Conservation (phyloP, 768 basidiomycete species). For the Amanita subjunquillea region DNA sequence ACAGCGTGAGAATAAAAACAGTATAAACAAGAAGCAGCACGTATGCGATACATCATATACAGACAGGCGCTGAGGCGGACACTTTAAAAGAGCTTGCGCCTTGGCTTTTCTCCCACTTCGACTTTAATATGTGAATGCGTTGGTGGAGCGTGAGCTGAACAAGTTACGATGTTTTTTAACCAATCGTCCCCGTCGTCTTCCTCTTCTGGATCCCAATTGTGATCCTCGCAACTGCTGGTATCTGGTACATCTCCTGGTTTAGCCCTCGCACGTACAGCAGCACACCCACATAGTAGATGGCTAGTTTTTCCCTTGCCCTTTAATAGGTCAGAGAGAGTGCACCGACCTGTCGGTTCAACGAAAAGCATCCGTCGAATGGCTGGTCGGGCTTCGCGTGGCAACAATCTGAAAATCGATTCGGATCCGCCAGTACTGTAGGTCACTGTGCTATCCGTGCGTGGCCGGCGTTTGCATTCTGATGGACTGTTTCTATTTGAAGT, state of each 20-base stretch:
- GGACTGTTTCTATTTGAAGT: background rate
- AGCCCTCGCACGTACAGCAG: constrained; percentile 12
- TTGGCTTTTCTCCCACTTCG: constrained; percentile 59
- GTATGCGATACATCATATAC: background rate
- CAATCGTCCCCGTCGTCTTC: constrained; percentile 84
- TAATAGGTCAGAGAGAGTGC: constrained; percentile 87
- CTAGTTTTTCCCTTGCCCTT: constrained; percentile 69
- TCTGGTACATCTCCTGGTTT: constrained; percentile 6
- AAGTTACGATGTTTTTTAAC: constrained; percentile 66
- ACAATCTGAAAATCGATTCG: constrained; percentile 92
- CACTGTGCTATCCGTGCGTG: constrained; percentile 40
- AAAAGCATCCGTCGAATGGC: constrained; percentile 91
- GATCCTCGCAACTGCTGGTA: constrained; percentile 46
- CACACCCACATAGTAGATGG: constrained; percentile 76
- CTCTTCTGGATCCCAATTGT: constrained; percentile 54
- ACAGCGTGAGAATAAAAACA: constrained; percentile 8
- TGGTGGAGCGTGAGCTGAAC: constrained; percentile 41
- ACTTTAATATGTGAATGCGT: constrained; percentile 70
- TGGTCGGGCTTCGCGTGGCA: constrained; percentile 87
- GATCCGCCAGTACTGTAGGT: constrained; percentile 70
- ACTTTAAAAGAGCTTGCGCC: constrained; percentile 63
- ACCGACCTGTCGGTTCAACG: constrained; percentile 80
- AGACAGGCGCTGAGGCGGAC: background rate
- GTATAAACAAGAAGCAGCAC: constrained; percentile 9
- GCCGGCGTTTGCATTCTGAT: constrained; percentile 20